Conservation (phyloP, 1,284 basidiomycete genomes). For the Sanghuangporus sanghuang region DNA sequence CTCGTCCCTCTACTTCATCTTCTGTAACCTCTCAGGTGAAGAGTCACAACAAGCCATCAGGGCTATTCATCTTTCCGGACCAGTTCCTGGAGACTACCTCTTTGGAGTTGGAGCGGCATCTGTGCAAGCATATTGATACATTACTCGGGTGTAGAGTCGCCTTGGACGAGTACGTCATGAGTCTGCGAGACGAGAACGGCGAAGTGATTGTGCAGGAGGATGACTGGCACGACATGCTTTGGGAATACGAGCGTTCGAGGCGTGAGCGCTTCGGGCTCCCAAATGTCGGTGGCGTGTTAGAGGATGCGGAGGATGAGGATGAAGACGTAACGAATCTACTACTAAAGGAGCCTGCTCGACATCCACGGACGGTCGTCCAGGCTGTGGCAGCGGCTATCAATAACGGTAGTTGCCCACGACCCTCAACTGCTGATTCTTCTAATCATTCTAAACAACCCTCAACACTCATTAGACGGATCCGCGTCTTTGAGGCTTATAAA, state of each 20-base stretch:
- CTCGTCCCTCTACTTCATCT: not conserved
- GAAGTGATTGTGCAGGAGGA: slow-evolving; percentile 34
- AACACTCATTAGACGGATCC: slow-evolving; percentile 15
- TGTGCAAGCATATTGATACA: slow-evolving; percentile 58
- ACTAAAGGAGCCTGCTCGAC: not conserved
- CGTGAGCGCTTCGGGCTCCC: slow-evolving; percentile 24
- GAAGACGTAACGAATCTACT: slow-evolving; percentile 27
- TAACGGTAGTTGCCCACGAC: not conserved
- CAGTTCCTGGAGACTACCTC: slow-evolving; percentile 51
- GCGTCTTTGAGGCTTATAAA: slow-evolving; percentile 17
- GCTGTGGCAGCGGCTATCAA: slow-evolving; percentile 3
- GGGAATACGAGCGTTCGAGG: slow-evolving; percentile 53
- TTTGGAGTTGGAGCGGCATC: slow-evolving; percentile 62
- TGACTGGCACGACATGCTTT: slow-evolving; percentile 49
- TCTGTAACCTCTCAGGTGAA: not conserved
- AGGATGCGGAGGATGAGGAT: slow-evolving; percentile 29
- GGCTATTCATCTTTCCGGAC: slow-evolving; percentile 20
- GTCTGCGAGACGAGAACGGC: slow-evolving; percentile 37
- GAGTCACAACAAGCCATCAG: slow-evolving; percentile 32
- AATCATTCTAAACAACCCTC: not conserved
- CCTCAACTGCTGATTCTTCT: not conserved
- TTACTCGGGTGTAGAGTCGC: slow-evolving; percentile 57
- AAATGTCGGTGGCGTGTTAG: slow-evolving; percentile 38
- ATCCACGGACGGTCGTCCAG: slow-evolving; percentile 1
- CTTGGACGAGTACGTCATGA: slow-evolving; percentile 43